These are phyloP conservation scores for Aspergillus neotritici DNA, from an alignment of 2,329 filamentous ascomycete species.

Conservation along the genomic window DNA sequence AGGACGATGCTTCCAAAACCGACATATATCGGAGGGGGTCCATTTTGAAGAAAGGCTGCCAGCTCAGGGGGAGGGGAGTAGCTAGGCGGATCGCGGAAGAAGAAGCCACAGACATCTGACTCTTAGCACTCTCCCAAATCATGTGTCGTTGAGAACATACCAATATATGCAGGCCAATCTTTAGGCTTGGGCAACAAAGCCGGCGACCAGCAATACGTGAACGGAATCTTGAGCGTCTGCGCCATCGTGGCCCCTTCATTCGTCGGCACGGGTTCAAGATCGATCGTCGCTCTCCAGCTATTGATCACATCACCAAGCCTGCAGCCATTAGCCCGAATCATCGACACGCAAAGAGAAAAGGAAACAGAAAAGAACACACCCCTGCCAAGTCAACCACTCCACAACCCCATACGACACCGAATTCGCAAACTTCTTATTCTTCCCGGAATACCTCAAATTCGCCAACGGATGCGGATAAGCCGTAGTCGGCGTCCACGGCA, in stretches of 20 bases:
- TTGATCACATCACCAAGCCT: constrained; percentile 46
- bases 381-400: constrained; percentile 48
- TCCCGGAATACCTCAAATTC: constrained; percentile 37
- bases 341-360: not conserved
- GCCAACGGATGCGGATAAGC: constrained; percentile 48
- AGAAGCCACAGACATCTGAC: constrained; percentile 43
- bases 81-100: constrained; percentile 35
- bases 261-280: constrained; percentile 35
- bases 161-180: constrained; percentile 38
- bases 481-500: constrained; percentile 46
- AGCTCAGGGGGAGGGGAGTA: constrained; percentile 40
- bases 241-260: constrained; percentile 35
- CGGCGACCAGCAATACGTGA: constrained; percentile 45
- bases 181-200: constrained; percentile 36
- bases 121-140: not conserved
- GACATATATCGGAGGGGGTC: constrained; percentile 50
- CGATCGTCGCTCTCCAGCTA: constrained; percentile 35
- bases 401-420: constrained; percentile 45
- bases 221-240: constrained; percentile 35
- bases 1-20: constrained; percentile 55
- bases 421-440: constrained; percentile 36
- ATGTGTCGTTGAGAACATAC: constrained; percentile 10
- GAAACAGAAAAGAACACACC: constrained; percentile 21
- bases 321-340: not conserved
- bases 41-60: constrained; percentile 40